A percentile compares a stretch with the other conserved stretches of the same genome.
Evolutionary conservation across 176 grass and related monocot species (phyloP).

Genomic region (Rhynchospora tenuis): DNA sequence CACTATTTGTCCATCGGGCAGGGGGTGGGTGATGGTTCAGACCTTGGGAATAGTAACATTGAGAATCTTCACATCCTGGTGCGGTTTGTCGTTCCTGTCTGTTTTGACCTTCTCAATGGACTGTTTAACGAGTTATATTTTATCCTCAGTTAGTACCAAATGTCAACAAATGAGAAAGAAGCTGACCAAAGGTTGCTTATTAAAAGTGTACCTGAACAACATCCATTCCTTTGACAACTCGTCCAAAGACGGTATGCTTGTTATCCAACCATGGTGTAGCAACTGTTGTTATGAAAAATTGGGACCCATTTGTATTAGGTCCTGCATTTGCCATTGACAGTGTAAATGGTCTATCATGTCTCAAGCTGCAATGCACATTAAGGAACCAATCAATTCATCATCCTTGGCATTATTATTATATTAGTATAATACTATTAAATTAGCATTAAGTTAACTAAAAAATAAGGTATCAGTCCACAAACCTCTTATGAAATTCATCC

Average conservation of each 20-base stretch:
- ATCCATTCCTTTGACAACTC: constrained; percentile 99
- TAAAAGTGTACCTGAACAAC: constrained; percentile 79
- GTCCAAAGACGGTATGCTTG: constrained; percentile 95
- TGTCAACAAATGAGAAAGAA: background rate
- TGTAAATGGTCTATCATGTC: constrained; percentile 95
- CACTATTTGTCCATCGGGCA: too few species aligned
- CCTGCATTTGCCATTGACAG: constrained; percentile 99
- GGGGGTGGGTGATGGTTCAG: background rate
- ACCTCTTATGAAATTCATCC: constrained; percentile 99
- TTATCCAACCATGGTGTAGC: constrained; percentile 98
- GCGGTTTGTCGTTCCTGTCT: constrained; percentile 95
- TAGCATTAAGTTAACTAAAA: background rate
- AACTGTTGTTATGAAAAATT: constrained; percentile 97
- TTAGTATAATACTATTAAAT: background rate
- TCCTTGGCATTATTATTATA: background rate
- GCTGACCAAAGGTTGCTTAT: background rate
- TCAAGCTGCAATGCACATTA: constrained; percentile 66
- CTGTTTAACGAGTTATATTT: constrained; percentile 18
- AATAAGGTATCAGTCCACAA: background rate
- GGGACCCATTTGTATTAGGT: constrained; percentile 93
- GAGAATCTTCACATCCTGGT: constrained; percentile 96
- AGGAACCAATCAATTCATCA: background rate
- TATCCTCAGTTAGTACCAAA: constrained; percentile 9
- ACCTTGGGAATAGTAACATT: constrained; percentile 96
- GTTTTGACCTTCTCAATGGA: constrained; percentile 93